phyloP scores from a whole-genome alignment of 148 eudicot genomes.

The Vaccinium darrowii region DNA sequence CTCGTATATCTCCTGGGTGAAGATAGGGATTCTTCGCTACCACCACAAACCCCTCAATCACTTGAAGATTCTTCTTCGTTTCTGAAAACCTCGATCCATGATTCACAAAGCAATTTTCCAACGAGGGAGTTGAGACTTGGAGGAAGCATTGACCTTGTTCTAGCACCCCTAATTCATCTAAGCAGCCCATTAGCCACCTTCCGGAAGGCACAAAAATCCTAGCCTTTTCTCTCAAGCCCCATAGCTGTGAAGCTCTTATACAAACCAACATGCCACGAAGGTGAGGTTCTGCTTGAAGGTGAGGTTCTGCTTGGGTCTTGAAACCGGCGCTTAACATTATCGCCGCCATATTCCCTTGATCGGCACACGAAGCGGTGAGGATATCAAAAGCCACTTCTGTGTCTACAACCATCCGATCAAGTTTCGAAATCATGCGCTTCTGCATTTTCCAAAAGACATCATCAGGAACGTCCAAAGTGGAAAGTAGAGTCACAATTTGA shows the following conservation, averaged over 20 bases:
- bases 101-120: constrained; percentile 61
- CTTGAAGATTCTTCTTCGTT: constrained; percentile 36
- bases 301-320: constrained; percentile 73
- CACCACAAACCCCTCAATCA: constrained; percentile 60
- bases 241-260: constrained; percentile 73
- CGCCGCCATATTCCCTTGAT: constrained; percentile 77
- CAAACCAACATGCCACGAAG: constrained; percentile 74
- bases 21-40: constrained; percentile 88
- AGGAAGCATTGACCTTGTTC: constrained; percentile 84
- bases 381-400: constrained; percentile 69
- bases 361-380: constrained; percentile 69
- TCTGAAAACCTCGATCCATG: constrained; percentile 66
- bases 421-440: constrained; percentile 56
- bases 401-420: constrained; percentile 56
- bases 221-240: constrained; percentile 68
- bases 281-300: constrained; percentile 77
- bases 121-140: constrained; percentile 66
- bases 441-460: constrained; percentile 79
- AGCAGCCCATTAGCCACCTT: constrained; percentile 89
- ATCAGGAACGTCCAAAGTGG: constrained; percentile 63
- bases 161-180: constrained; percentile 72
- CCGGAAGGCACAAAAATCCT: constrained; percentile 73
- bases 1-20: constrained; percentile 87
- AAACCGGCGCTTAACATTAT: constrained; percentile 89
- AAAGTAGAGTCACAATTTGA: constrained; percentile 76